A percentile compares a stretch with the other conserved stretches of the same genome.
phyloP scores from a whole-genome alignment of 495 filamentous ascomycete genomes.

The Tuber brumale region DNA sequence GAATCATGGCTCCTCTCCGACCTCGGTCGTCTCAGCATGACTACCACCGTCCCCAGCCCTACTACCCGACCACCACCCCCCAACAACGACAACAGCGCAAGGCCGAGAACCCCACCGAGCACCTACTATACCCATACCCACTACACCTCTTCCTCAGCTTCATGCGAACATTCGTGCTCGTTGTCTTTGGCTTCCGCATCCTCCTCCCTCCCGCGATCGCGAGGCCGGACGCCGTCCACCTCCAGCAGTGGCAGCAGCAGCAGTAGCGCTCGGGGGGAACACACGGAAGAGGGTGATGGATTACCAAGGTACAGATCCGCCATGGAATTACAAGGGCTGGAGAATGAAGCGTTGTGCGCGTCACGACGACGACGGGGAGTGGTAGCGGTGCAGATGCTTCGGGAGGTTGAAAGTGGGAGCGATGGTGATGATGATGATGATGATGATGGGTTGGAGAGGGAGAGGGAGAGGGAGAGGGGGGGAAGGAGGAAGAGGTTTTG shows the following conservation, averaged over 20 bases:
- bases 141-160: neutral
- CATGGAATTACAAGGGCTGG: neutral
- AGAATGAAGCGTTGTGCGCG: conserved; percentile 6
- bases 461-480: neutral
- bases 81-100: neutral
- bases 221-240: neutral
- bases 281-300: conserved; percentile 1
- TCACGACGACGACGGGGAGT: too few species aligned
- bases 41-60: conserved; percentile 2
- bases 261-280: neutral
- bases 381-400: conserved; percentile 7
- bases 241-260: neutral
- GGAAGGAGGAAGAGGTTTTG: conserved; percentile 1
- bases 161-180: neutral
- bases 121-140: neutral
- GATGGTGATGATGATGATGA: neutral
- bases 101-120: neutral
- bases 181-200: conserved; percentile 3
- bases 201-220: neutral
- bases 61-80: neutral
- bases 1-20: conserved; percentile 33
- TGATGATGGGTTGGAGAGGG: too few species aligned
- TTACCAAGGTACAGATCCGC: neutral
- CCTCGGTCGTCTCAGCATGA: conserved; percentile 25
- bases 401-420: conserved; percentile 13